phyloP scores from a whole-genome alignment of 2,329 filamentous ascomycete species.

The Penicillium sp. region DNA sequence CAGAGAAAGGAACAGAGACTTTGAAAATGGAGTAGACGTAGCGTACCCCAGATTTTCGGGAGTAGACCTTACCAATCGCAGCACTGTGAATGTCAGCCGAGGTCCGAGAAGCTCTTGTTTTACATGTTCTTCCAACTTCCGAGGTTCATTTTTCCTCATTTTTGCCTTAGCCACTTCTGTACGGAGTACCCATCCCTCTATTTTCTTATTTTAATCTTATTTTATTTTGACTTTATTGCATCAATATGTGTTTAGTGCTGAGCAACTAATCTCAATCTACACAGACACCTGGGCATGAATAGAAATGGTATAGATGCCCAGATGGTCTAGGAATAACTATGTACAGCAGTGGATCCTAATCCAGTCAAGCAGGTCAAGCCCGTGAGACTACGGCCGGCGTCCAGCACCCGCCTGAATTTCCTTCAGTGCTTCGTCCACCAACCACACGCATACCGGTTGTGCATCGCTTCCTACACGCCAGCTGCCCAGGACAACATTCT shows the following conservation, averaged over 20 bases:
- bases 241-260: no score
- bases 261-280: no score
- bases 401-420: slow-evolving; percentile 14
- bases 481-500: slow-evolving; percentile 42
- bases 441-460: slow-evolving; percentile 41
- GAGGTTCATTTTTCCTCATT: background rate
- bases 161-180: no score
- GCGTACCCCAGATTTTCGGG: slow-evolving; percentile 12
- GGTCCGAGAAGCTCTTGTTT: slow-evolving; percentile 12
- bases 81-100: slow-evolving; percentile 16
- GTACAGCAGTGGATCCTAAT: background rate
- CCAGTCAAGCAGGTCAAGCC: background rate
- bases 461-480: slow-evolving; percentile 47
- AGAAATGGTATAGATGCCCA: background rate
- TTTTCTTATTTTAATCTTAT: no score
- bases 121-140: background rate
- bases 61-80: slow-evolving; percentile 11
- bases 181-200: no score
- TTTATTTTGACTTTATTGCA: no score
- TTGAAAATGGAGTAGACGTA: background rate
- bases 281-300: background rate
- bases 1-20: background rate
- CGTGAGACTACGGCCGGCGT: background rate
- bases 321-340: slow-evolving; percentile 1
- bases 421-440: slow-evolving; percentile 41